These are phyloP conservation scores for Flaveria floridana DNA, from an alignment of 140 eudicot species.

Conservation along the genomic window DNA sequence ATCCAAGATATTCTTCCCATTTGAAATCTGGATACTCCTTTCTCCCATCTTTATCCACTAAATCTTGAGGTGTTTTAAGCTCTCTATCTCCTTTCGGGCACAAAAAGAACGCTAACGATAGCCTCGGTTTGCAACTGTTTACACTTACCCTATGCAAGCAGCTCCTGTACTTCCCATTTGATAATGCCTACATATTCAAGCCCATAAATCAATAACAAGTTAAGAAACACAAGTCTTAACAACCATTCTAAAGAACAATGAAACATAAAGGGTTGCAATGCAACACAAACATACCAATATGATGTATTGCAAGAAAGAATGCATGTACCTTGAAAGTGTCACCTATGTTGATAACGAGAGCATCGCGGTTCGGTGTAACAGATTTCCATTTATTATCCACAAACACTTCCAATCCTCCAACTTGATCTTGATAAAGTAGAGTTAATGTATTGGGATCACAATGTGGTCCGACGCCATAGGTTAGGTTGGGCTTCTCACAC, in stretches of 20 bases:
- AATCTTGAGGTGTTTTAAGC: conserved; percentile 47
- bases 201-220: not conserved
- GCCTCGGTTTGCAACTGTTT: conserved; percentile 39
- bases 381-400: conserved; percentile 51
- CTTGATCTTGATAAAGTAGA: conserved; percentile 65
- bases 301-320: not conserved
- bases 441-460: conserved; percentile 63
- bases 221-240: not conserved
- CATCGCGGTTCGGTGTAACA: conserved; percentile 42
- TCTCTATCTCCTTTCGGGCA: conserved; percentile 49
- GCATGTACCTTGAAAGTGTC: conserved; percentile 71
- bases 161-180: conserved; percentile 64
- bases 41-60: conserved; percentile 25
- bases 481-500: conserved; percentile 47
- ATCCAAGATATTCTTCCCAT: conserved; percentile 45
- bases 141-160: conserved; percentile 61
- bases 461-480: conserved; percentile 68
- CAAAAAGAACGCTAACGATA: conserved; percentile 52
- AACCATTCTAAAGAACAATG: too few relatives aligned
- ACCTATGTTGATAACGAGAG: conserved; percentile 65
- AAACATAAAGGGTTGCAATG: not conserved
- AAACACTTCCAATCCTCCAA: conserved; percentile 66
- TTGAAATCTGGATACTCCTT: conserved; percentile 57
- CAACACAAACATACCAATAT: not conserved
- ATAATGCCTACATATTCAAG: conserved; percentile 44